Conservation (phyloP, 2,329 filamentous ascomycete genomes). For the Trichophyton mentagrophytes region DNA sequence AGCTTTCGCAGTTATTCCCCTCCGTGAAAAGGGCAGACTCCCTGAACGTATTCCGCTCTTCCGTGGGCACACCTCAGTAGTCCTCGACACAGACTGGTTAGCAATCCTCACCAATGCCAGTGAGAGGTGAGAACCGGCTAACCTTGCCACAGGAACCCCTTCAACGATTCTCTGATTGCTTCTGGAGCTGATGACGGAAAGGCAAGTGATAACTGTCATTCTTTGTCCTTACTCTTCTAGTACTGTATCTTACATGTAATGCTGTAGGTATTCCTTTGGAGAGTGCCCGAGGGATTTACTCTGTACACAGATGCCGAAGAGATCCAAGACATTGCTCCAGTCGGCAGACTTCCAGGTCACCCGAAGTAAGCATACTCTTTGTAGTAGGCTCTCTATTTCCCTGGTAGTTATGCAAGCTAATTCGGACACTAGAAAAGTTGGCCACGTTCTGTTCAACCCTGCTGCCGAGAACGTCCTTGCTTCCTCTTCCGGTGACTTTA, state of each 20-base stretch:
- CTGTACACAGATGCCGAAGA: conserved; percentile 77
- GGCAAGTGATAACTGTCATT: conserved; percentile 26
- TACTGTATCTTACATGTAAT: conserved; percentile 39
- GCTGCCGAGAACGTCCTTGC: conserved; percentile 90
- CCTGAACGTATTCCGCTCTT: conserved; percentile 92
- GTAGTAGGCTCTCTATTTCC: conserved; percentile 1
- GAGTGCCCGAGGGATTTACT: conserved; percentile 78
- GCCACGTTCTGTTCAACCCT: conserved; percentile 95
- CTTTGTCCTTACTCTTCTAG: conserved; percentile 41
- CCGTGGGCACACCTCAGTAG: conserved; percentile 86
- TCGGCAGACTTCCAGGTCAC: conserved; percentile 74
- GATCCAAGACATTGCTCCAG: conserved; percentile 64
- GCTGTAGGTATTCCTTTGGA: conserved; percentile 69
- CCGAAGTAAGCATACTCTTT: conserved; percentile 49
- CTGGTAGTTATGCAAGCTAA: conserved; percentile 14
- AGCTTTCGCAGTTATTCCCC: conserved; percentile 88
- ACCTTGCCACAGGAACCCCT: conserved; percentile 59
- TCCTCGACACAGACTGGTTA: conserved; percentile 94
- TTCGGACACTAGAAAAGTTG: conserved; percentile 60
- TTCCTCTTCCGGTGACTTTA: conserved; percentile 87
- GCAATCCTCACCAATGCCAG: conserved; percentile 16
- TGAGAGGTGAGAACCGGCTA: background rate
- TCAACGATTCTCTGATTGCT: conserved; percentile 84
- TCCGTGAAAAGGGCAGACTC: conserved; percentile 76
- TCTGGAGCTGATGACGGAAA: conserved; percentile 95